A percentile compares a stretch with the other conserved stretches of the same genome.
Evolutionary conservation across 805 yeast genomes (phyloP).

Genomic region (Wickerhamiella musiphila): DNA sequence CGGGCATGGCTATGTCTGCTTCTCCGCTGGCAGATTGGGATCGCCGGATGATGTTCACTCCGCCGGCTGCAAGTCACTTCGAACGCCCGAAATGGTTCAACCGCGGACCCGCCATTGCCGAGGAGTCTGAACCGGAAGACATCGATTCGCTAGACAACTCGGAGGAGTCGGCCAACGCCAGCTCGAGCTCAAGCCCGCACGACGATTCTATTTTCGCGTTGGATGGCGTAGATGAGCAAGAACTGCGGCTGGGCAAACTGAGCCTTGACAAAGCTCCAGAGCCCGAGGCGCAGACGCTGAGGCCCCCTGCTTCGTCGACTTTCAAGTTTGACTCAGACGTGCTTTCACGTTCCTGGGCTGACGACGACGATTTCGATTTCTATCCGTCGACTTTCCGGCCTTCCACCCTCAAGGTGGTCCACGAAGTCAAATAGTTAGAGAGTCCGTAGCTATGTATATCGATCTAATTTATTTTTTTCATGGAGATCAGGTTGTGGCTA

Average conservation of each 20-base stretch:
- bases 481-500: too few relatives aligned
- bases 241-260: neutral
- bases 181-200: slow-evolving; percentile 2
- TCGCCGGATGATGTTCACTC: slow-evolving; percentile 15
- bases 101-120: slow-evolving; percentile 4
- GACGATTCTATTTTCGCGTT: slow-evolving; percentile 7
- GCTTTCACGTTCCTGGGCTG: slow-evolving; percentile 1
- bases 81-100: neutral
- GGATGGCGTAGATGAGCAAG: slow-evolving; percentile 4
- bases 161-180: slow-evolving; percentile 2
- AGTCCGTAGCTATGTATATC: too few relatives aligned
- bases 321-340: neutral
- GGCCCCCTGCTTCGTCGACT: neutral
- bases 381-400: neutral
- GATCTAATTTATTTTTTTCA: too few relatives aligned
- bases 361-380: slow-evolving; percentile 1
- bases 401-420: too few relatives aligned
- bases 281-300: neutral
- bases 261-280: neutral
- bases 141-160: slow-evolving; percentile 3
- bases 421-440: too few relatives aligned
- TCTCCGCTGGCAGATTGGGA: slow-evolving; percentile 13
- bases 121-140: slow-evolving; percentile 7
- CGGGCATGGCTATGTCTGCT: slow-evolving; percentile 10
- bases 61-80: slow-evolving; percentile 10